These are phyloP conservation scores for Arthroderma uncinatum DNA, from an alignment of 2,329 filamentous ascomycete species.

Conservation along the genomic window DNA sequence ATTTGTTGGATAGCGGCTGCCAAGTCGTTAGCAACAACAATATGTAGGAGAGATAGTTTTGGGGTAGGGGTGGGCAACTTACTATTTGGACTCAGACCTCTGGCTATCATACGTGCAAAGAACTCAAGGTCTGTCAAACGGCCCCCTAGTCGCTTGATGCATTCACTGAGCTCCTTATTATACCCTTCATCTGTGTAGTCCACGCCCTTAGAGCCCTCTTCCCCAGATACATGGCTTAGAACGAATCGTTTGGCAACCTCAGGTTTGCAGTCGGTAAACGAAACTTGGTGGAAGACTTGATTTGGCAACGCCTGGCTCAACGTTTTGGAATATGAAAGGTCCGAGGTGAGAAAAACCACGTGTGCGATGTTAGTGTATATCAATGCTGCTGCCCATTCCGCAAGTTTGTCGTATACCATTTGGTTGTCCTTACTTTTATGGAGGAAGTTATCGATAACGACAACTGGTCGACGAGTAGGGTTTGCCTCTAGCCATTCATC, in stretches of 20 bases:
- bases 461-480: constrained; percentile 67
- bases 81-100: constrained; percentile 66
- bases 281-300: constrained; percentile 75
- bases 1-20: constrained; percentile 72
- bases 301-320: constrained; percentile 80
- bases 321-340: constrained; percentile 78
- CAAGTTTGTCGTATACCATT: constrained; percentile 62
- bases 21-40: constrained; percentile 15
- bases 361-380: constrained; percentile 84
- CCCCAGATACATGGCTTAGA: constrained; percentile 54
- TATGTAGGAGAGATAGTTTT: background rate
- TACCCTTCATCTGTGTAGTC: constrained; percentile 35
- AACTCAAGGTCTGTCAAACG: constrained; percentile 94
- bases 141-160: constrained; percentile 73
- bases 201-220: constrained; percentile 27
- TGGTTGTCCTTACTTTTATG: constrained; percentile 60
- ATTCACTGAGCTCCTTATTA: constrained; percentile 63
- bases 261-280: constrained; percentile 74
- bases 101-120: constrained; percentile 76
- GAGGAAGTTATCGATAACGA: constrained; percentile 86
- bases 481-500: constrained; percentile 87
- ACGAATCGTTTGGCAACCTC: constrained; percentile 84
- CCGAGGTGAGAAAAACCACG: constrained; percentile 86
- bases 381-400: constrained; percentile 79
- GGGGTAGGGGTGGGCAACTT: constrained; percentile 8